phyloP scores from a whole-genome alignment of 148 eudicot species.

The Fagopyrum tataricum region DNA sequence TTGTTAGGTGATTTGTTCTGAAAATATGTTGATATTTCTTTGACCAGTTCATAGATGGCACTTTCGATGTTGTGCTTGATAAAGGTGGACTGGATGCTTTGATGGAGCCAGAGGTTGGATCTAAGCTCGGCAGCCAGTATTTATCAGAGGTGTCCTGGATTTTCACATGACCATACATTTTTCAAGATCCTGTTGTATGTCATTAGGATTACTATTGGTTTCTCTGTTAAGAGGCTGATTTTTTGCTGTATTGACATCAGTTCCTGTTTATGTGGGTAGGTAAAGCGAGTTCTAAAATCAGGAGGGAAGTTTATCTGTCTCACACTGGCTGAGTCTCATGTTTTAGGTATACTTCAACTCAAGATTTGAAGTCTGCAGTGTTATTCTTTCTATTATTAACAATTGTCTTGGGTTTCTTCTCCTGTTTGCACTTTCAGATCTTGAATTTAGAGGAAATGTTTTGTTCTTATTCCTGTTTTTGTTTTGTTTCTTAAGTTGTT shows the following conservation, averaged over 20 bases:
- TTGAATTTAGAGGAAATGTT: neutral
- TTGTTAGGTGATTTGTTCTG: constrained; percentile 11
- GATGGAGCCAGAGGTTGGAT: constrained; percentile 90
- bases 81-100: constrained; percentile 96
- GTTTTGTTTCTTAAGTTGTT: neutral
- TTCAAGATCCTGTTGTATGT: constrained; percentile 20
- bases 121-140: constrained; percentile 67
- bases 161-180: constrained; percentile 15
- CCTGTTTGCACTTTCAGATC: neutral
- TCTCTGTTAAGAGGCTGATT: neutral
- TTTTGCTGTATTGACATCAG: constrained; percentile 14
- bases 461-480: neutral
- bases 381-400: neutral
- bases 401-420: constrained; percentile 12
- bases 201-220: constrained; percentile 16
- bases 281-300: constrained; percentile 65
- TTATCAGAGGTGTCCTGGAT: constrained; percentile 68
- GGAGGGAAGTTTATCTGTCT: constrained; percentile 89
- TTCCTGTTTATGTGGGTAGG: constrained; percentile 38
- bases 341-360: constrained; percentile 56
- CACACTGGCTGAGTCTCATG: constrained; percentile 87
- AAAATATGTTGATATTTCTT: constrained; percentile 13
- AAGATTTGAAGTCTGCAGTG: neutral
- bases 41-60: constrained; percentile 61
- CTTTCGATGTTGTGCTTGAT: constrained; percentile 68